phyloP scores from a whole-genome alignment of 345 rosid genomes.

The Eucalyptus curtisii region DNA sequence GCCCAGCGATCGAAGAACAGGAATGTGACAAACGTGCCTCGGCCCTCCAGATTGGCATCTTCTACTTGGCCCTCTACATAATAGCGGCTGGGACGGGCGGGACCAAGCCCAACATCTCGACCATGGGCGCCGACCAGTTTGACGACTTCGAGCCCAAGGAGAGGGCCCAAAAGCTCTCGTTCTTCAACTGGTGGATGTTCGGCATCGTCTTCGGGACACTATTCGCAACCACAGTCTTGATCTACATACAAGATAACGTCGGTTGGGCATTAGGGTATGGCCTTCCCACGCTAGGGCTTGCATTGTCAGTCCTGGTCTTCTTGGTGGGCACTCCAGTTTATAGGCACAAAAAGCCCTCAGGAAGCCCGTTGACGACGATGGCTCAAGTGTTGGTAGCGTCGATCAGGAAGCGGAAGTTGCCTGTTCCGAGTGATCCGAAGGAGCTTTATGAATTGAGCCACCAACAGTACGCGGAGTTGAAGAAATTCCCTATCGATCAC shows the following conservation, averaged over 20 bases:
- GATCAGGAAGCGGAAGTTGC: slow-evolving; percentile 23
- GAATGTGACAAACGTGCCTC: slow-evolving; percentile 17
- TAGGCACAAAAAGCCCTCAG: slow-evolving; percentile 35
- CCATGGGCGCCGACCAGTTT: slow-evolving; percentile 64
- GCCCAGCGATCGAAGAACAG: slow-evolving; percentile 1
- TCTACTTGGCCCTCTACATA: slow-evolving; percentile 35
- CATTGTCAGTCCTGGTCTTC: slow-evolving; percentile 22
- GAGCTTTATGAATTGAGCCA: slow-evolving; percentile 32
- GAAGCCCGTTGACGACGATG: slow-evolving; percentile 36
- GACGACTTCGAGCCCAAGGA: slow-evolving; percentile 49
- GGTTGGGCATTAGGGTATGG: slow-evolving; percentile 39
- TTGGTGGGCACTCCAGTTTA: slow-evolving; percentile 28
- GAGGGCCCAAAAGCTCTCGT: slow-evolving; percentile 41
- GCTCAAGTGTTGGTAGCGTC: slow-evolving; percentile 37
- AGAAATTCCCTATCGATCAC: slow-evolving; percentile 22
- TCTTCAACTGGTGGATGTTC: slow-evolving; percentile 69
- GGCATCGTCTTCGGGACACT: slow-evolving; percentile 48
- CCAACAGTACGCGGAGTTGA: slow-evolving; percentile 13
- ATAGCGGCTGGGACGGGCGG: slow-evolving; percentile 45
- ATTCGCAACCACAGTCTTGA: slow-evolving; percentile 38
- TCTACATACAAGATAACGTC: slow-evolving; percentile 38
- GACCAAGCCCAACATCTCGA: slow-evolving; percentile 56
- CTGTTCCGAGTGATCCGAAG: slow-evolving; percentile 24
- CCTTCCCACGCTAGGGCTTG: slow-evolving; percentile 29
- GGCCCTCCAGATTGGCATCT: slow-evolving; percentile 15